phyloP scores from a whole-genome alignment of 495 filamentous ascomycete species.

The Aspergillus ostianus region DNA sequence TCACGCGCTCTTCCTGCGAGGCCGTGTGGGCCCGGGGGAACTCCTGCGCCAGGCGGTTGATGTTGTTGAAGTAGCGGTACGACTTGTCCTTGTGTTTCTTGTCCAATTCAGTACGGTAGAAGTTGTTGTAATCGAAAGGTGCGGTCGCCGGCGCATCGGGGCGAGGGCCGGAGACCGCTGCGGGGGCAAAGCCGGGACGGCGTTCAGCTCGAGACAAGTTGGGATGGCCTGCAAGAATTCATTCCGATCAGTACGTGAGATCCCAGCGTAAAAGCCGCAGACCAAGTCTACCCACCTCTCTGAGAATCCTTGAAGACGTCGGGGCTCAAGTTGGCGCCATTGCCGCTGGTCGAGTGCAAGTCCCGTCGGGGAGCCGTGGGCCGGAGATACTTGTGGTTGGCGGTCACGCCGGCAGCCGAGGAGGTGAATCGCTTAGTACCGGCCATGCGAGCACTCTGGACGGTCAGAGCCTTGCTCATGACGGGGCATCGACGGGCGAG shows the following conservation, averaged over 20 bases:
- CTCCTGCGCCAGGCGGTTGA: conserved; percentile 95
- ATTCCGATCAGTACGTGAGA: conserved; percentile 11
- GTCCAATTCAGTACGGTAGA: conserved; percentile 84
- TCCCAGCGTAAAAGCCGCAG: background rate
- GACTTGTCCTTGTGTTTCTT: conserved; percentile 99
- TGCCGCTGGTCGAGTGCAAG: conserved; percentile 73
- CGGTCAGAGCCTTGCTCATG: conserved; percentile 95
- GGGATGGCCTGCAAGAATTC: conserved; percentile 36
- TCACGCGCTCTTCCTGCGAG: conserved; percentile 80
- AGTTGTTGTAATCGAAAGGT: conserved; percentile 86
- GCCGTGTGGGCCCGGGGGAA: conserved; percentile 94
- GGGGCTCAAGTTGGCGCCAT: conserved; percentile 71
- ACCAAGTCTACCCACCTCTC: conserved; percentile 19
- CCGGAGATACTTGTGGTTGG: conserved; percentile 39
- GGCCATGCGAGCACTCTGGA: conserved; percentile 69
- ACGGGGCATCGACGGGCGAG: conserved; percentile 93
- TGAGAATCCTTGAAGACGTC: conserved; percentile 59
- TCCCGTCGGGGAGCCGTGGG: conserved; percentile 56
- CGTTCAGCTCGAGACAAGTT: background rate
- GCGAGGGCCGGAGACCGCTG: conserved; percentile 29
- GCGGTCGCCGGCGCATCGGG: conserved; percentile 42
- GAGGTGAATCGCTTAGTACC: conserved; percentile 47
- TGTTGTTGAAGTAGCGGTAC: conserved; percentile 99
- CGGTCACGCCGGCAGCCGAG: conserved; percentile 34
- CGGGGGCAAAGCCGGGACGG: conserved; percentile 1